Percentiles rank a stretch among this genome's conserved stretches.
Conservation (phyloP, 2,329 filamentous ascomycete genomes). For the Venturia asperata region DNA sequence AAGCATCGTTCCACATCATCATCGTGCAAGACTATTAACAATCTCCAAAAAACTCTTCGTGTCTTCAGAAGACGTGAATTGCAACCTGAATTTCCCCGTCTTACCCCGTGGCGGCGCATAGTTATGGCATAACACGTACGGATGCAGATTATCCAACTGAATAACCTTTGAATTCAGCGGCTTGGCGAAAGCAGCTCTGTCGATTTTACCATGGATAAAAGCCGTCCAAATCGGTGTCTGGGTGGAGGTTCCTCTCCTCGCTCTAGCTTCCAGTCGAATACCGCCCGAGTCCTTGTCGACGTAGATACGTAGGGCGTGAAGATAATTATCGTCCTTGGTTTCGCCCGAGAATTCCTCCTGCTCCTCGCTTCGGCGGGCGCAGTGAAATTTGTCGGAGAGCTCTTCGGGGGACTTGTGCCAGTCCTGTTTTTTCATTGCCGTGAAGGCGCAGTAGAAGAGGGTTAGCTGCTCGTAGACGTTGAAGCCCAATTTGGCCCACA, state of each 20-base stretch:
- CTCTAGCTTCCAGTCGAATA: conserved; percentile 51
- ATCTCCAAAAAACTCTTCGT: background rate
- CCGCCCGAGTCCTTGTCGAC: conserved; percentile 45
- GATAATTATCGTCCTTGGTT: conserved; percentile 46
- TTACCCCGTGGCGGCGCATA: conserved; percentile 37
- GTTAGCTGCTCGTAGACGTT: conserved; percentile 50
- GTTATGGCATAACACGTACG: conserved; percentile 46
- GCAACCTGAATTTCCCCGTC: conserved; percentile 24
- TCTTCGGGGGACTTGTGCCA: conserved; percentile 32
- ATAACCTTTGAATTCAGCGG: conserved; percentile 37
- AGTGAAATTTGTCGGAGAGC: conserved; percentile 42
- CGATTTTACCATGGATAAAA: conserved; percentile 45
- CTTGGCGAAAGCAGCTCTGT: conserved; percentile 43
- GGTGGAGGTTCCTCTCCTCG: conserved; percentile 46
- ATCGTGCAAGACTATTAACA: background rate
- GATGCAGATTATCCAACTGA: conserved; percentile 44
- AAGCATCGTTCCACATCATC: background rate
- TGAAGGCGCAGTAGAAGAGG: conserved; percentile 49
- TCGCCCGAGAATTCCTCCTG: conserved; percentile 45
- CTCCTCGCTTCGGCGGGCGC: conserved; percentile 33
- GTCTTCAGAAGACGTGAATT: conserved; percentile 26
- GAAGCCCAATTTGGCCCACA: conserved; percentile 52
- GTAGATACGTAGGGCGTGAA: conserved; percentile 50
- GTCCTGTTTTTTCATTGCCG: conserved; percentile 54
- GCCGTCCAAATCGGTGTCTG: conserved; percentile 55